These are phyloP conservation scores for Curvularia sp. DNA, from an alignment of 2,329 filamentous ascomycete species.

Conservation along the genomic window DNA sequence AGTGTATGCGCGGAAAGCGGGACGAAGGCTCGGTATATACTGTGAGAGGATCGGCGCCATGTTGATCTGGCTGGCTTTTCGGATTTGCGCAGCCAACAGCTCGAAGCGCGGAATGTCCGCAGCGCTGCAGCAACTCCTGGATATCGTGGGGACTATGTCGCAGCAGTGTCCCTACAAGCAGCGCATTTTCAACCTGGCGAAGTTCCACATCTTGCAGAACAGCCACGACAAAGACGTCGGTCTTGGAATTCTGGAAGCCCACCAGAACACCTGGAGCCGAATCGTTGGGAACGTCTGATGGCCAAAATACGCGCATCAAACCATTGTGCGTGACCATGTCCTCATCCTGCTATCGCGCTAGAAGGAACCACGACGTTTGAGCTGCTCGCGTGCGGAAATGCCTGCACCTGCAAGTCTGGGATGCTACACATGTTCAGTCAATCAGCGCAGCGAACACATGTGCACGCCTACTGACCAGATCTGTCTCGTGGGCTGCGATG, in stretches of 20 bases:
- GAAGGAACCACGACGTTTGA: conserved; percentile 93
- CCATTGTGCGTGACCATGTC: conserved; percentile 75
- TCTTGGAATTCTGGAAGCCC: conserved; percentile 91
- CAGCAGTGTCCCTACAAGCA: conserved; percentile 83
- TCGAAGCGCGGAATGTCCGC: conserved; percentile 81
- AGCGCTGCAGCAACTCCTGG: conserved; percentile 80
- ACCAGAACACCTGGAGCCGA: conserved; percentile 83
- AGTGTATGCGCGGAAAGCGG: conserved; percentile 74
- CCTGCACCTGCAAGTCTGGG: conserved; percentile 78
- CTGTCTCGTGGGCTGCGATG: conserved; percentile 79
- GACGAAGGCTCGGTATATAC: conserved; percentile 60
- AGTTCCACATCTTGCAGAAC: conserved; percentile 85
- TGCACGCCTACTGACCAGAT: conserved; percentile 67
- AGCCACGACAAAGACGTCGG: conserved; percentile 89
- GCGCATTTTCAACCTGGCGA: conserved; percentile 78
- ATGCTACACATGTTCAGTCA: conserved; percentile 64
- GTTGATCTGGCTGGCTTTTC: conserved; percentile 53
- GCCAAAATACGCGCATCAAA: conserved; percentile 98
- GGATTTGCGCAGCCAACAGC: conserved; percentile 85
- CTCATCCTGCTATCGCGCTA: conserved; percentile 65
- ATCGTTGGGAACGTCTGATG: conserved; percentile 79
- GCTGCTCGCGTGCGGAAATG: conserved; percentile 93
- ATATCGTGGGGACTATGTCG: conserved; percentile 82
- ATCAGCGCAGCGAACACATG: background rate
- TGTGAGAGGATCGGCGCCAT: conserved; percentile 74